phyloP scores from a whole-genome alignment of 2,329 filamentous ascomycete genomes.

The Chaetomium sp. region DNA sequence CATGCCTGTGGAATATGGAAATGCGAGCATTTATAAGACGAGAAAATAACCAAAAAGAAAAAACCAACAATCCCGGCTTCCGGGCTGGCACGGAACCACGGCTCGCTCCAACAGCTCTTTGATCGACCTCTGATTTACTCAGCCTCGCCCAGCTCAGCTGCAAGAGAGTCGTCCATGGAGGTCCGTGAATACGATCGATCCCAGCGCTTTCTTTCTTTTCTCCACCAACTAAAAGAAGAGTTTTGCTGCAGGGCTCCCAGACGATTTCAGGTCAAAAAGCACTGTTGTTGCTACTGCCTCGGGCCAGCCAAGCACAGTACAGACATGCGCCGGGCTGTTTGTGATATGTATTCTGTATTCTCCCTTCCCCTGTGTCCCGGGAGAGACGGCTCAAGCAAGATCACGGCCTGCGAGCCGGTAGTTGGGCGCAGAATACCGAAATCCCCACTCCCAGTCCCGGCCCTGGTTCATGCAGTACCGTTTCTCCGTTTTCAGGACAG shows the following conservation, averaged over 20 bases:
- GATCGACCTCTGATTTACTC: not conserved
- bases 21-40: not conserved
- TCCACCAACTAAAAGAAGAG: not conserved
- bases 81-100: not conserved
- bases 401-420: not conserved
- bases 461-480: constrained; percentile 13
- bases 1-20: not conserved
- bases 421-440: not conserved
- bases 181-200: not conserved
- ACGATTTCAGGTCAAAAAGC: not conserved
- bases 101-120: not conserved
- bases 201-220: not conserved
- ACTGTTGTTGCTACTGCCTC: not conserved
- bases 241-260: not conserved
- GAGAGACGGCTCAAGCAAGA: constrained; percentile 1
- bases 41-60: not conserved
- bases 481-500: constrained; percentile 12
- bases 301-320: not conserved
- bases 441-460: constrained; percentile 2
- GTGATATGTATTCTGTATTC: not conserved
- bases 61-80: not conserved
- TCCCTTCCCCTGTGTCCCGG: not conserved
- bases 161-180: not conserved
- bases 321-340: not conserved
- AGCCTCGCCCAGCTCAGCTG: not conserved